A percentile compares a stretch with the other conserved stretches of the same genome.
phyloP scores from a whole-genome alignment of 2,329 filamentous ascomycete species.

The Apiospora hydei region DNA sequence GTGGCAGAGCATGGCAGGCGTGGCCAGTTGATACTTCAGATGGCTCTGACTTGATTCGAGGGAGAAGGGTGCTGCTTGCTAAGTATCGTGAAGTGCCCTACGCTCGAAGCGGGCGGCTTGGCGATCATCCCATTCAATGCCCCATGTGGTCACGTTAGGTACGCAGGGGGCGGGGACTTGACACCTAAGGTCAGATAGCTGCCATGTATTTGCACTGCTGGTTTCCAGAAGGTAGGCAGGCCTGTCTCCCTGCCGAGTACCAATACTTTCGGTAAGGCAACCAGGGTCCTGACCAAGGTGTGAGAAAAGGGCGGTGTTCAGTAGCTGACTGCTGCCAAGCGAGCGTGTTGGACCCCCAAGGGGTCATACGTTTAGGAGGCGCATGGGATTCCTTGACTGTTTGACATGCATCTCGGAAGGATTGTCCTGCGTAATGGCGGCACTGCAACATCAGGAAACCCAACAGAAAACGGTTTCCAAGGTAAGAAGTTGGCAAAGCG shows the following conservation, averaged over 20 bases:
- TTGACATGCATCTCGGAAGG: constrained; percentile 12
- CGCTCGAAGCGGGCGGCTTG: neutral
- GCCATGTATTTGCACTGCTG: neutral
- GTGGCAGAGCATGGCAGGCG: neutral
- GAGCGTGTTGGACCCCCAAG: neutral
- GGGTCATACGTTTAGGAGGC: constrained; percentile 6
- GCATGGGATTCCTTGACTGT: constrained; percentile 10
- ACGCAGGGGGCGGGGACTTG: neutral
- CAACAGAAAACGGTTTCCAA: constrained; percentile 17
- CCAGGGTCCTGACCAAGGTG: constrained; percentile 12
- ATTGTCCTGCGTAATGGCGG: constrained; percentile 17
- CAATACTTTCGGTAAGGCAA: constrained; percentile 5
- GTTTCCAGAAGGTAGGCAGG: neutral
- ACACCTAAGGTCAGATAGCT: neutral
- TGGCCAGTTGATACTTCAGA: neutral
- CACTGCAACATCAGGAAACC: constrained; percentile 8
- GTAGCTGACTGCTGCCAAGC: neutral
- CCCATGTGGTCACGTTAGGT: neutral
- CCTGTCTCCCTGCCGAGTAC: neutral
- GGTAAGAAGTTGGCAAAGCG: constrained; percentile 21
- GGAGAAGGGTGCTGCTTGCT: neutral
- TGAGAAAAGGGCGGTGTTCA: constrained; percentile 20
- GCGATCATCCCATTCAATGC: neutral
- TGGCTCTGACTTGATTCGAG: neutral
- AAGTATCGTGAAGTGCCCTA: neutral